phyloP scores from a whole-genome alignment of 2,329 filamentous ascomycete species.

The Teratosphaeria destructans region DNA sequence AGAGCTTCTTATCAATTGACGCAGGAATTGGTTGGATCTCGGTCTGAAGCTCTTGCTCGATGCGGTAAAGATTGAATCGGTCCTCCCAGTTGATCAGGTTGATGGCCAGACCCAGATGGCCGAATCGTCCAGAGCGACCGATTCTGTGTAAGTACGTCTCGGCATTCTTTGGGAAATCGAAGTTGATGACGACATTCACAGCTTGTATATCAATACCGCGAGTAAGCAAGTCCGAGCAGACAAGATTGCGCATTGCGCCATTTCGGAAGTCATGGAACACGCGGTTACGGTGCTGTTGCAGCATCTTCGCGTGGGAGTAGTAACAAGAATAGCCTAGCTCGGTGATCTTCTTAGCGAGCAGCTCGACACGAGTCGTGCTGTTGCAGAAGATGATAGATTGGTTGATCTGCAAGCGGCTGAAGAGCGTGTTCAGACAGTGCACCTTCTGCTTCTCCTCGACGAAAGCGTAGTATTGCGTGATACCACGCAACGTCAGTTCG shows the following conservation, averaged over 20 bases:
- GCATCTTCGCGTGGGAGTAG: conserved; percentile 97
- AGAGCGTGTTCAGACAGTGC: conserved; percentile 95
- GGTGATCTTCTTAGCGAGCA: conserved; percentile 98
- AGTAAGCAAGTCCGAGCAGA: conserved; percentile 93
- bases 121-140: conserved; percentile 92
- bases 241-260: conserved; percentile 92
- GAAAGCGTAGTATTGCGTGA: conserved; percentile 98
- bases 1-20: conserved; percentile 92
- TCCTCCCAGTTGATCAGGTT: conserved; percentile 99
- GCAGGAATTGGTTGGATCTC: conserved; percentile 95
- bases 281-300: conserved; percentile 90
- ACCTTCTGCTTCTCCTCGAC: conserved; percentile 99
- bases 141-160: conserved; percentile 98
- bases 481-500: conserved; percentile 91
- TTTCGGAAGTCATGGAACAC: conserved; percentile 99
- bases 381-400: conserved; percentile 99
- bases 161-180: conserved; percentile 98
- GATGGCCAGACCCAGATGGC: conserved; percentile 92
- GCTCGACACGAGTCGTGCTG: conserved; percentile 94
- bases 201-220: conserved; percentile 99
- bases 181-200: conserved; percentile 99
- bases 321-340: conserved; percentile 99
- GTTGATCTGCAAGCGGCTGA: conserved; percentile 98
- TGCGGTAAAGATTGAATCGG: conserved; percentile 96
- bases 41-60: conserved; percentile 91